A percentile compares a stretch with the other conserved stretches of the same genome.
phyloP scores from a whole-genome alignment of 495 filamentous ascomycete species.

The Jackrogersella minutella region DNA sequence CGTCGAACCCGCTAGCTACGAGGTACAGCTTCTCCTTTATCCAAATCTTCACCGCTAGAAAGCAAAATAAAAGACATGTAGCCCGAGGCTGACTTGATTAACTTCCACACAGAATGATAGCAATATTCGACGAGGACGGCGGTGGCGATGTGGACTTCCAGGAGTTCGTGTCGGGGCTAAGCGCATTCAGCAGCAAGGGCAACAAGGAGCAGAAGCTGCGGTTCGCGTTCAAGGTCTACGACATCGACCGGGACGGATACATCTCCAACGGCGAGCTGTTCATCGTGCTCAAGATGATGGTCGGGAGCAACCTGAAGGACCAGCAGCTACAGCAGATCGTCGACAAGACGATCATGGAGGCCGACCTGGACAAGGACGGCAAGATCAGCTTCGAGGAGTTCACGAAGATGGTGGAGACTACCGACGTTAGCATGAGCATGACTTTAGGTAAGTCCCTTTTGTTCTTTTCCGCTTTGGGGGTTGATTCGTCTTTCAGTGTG shows the following conservation, averaged over 20 bases:
- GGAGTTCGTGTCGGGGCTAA: constrained; percentile 95
- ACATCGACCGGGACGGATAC: constrained; percentile 98
- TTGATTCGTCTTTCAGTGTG: background rate
- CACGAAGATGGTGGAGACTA: constrained; percentile 97
- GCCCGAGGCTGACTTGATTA: constrained; percentile 7
- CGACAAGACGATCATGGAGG: constrained; percentile 99
- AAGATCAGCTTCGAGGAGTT: constrained; percentile 99
- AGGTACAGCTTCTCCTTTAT: constrained; percentile 60
- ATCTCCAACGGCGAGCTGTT: constrained; percentile 99
- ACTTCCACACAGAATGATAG: constrained; percentile 79
- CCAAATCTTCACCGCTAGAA: too few relatives aligned
- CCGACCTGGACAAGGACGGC: constrained; percentile 92
- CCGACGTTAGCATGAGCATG: constrained; percentile 98
- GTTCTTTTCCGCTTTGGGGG: background rate
- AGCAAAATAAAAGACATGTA: background rate
- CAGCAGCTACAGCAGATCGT: constrained; percentile 98
- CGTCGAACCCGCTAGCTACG: constrained; percentile 95
- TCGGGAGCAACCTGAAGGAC: constrained; percentile 98
- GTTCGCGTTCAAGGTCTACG: constrained; percentile 99
- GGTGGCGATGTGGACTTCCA: constrained; percentile 99
- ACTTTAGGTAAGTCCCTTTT: constrained; percentile 87
- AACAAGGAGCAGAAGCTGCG: constrained; percentile 98
- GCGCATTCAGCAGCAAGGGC: constrained; percentile 95
- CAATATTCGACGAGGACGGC: constrained; percentile 99
- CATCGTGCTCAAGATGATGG: constrained; percentile 99